phyloP scores from a whole-genome alignment of 148 eudicot species.

The Heliosperma pusillum region DNA sequence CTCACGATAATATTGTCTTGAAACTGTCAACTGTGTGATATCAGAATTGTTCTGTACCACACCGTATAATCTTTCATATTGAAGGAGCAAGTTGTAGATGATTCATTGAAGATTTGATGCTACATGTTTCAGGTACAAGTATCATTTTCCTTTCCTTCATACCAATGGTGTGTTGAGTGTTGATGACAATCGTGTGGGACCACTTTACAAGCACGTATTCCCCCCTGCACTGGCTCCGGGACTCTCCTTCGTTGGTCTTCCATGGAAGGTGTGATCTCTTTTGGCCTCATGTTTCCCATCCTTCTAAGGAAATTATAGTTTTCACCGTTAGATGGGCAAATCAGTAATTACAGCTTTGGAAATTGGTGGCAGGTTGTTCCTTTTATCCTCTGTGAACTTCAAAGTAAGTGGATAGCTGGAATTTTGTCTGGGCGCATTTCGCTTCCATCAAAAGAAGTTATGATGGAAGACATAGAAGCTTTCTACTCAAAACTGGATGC shows the following conservation, averaged over 20 bases:
- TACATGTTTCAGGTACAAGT: conserved; percentile 63
- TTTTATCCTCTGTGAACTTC: conserved; percentile 69
- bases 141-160: conserved; percentile 77
- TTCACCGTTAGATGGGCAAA: conserved; percentile 1
- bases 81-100: neutral
- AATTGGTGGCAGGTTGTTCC: conserved; percentile 53
- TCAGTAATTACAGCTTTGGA: neutral
- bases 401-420: conserved; percentile 91
- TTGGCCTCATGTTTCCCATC: neutral
- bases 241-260: conserved; percentile 86
- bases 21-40: no score
- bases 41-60: no score
- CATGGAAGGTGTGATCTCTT: conserved; percentile 61
- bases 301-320: neutral
- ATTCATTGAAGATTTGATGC: neutral
- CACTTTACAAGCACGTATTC: conserved; percentile 85
- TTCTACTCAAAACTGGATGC: conserved; percentile 56
- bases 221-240: conserved; percentile 84
- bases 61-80: neutral
- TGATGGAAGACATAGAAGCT: conserved; percentile 67
- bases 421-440: conserved; percentile 60
- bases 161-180: conserved; percentile 52
- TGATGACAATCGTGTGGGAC: conserved; percentile 88
- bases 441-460: conserved; percentile 60
- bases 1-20: no score